These are phyloP conservation scores for Aspergillus sp. DNA, from an alignment of 2,329 filamentous ascomycete genomes.

Conservation along the genomic window DNA sequence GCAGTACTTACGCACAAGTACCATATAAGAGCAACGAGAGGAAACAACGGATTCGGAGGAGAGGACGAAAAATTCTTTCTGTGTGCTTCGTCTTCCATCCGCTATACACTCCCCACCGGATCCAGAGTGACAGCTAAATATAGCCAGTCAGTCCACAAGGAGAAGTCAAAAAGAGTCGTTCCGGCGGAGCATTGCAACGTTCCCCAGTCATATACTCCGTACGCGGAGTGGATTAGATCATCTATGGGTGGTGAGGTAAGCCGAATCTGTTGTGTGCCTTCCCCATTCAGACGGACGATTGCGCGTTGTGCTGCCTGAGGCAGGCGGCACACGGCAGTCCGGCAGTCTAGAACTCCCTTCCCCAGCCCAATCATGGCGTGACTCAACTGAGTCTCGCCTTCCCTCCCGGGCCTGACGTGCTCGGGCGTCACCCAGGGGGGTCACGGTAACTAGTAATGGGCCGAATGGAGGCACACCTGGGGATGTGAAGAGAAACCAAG, in stretches of 20 bases:
- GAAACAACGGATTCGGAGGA: constrained; percentile 11
- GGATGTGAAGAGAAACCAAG: not conserved
- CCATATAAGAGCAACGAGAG: constrained; percentile 12
- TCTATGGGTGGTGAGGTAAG: constrained; percentile 17
- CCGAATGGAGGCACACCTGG: constrained; percentile 1
- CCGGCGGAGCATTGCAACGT: constrained; percentile 11
- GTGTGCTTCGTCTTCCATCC: constrained; percentile 5
- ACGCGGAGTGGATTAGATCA: constrained; percentile 6
- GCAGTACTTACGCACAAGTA: not conserved
- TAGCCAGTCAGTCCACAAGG: constrained; percentile 6
- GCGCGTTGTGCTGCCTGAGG: constrained; percentile 12
- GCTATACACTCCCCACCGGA: constrained; percentile 7
- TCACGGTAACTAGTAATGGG: not conserved
- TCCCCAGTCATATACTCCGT: constrained; percentile 2
- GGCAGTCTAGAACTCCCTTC: constrained; percentile 18
- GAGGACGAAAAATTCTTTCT: not conserved
- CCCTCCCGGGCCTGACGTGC: constrained; percentile 11
- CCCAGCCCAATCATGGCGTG: constrained; percentile 5
- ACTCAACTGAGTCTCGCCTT: constrained; percentile 1
- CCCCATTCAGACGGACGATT: constrained; percentile 8
- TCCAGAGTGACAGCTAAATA: constrained; percentile 12
- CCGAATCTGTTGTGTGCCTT: constrained; percentile 2
- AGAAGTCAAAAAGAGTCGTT: constrained; percentile 1
- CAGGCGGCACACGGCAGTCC: constrained; percentile 1
- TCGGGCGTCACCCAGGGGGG: constrained; percentile 6